These are phyloP conservation scores for Coemansia sp. DNA, from an alignment of 192 early-diverging fungal species.

Conservation along the genomic window DNA sequence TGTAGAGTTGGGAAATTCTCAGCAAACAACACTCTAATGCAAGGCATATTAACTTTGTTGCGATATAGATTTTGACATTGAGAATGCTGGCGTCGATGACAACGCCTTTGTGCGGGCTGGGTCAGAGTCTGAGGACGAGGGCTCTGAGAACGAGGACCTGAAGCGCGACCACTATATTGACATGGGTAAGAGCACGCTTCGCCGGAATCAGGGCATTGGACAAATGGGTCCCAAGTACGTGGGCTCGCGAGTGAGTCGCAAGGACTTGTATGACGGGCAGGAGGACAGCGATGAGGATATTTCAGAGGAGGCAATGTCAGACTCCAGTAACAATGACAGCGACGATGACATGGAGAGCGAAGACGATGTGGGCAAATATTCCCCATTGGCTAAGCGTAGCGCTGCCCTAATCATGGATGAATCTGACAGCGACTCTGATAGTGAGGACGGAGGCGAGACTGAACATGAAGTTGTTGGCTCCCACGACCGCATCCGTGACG, in stretches of 20 bases:
- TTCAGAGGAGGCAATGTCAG: conserved; percentile 7
- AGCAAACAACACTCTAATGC: not conserved
- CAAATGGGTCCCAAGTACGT: conserved; percentile 72
- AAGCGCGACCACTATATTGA: conserved; percentile 66
- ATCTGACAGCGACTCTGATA: conserved; percentile 9
- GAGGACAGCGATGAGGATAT: conserved; percentile 42
- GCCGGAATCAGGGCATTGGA: conserved; percentile 57
- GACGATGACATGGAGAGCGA: conserved; percentile 39
- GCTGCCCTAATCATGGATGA: conserved; percentile 5
- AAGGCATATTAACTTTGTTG: not conserved
- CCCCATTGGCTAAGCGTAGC: not conserved
- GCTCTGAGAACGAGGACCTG: conserved; percentile 46
- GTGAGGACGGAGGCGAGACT: conserved; percentile 21
- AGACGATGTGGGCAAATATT: conserved; percentile 8
- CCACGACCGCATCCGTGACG: conserved; percentile 38
- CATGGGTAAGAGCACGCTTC: conserved; percentile 69
- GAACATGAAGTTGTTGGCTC: conserved; percentile 39
- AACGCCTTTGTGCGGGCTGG: conserved; percentile 43
- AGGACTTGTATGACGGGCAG: conserved; percentile 56
- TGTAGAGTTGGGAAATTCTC: not conserved
- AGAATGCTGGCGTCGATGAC: conserved; percentile 56
- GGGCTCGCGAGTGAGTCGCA: conserved; percentile 66
- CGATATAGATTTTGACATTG: conserved; percentile 66
- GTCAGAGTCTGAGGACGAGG: conserved; percentile 53
- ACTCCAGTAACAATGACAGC: conserved; percentile 12